phyloP scores from a whole-genome alignment of 139 green algal genomes.

The Micromonas pusilla region DNA sequence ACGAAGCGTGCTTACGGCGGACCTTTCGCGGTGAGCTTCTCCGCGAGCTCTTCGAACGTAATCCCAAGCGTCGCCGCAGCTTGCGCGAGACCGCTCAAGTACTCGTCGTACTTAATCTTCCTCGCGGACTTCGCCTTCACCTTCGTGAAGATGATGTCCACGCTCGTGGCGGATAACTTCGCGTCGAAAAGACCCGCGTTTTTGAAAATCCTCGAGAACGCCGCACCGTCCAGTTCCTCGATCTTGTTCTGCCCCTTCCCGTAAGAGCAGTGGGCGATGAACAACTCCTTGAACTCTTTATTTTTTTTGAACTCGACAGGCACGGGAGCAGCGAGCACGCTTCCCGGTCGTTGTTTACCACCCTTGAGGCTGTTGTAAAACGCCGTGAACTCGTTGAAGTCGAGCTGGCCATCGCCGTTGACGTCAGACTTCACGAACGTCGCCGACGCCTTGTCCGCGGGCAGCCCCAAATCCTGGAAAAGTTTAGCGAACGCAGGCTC shows the following conservation, averaged over 20 bases:
- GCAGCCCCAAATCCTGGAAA: too few species aligned
- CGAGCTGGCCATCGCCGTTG: too few species aligned
- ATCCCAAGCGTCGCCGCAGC: too few species aligned
- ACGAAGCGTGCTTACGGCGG: background rate
- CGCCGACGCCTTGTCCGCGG: too few species aligned
- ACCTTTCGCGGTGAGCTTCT: background rate
- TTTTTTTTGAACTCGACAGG: background rate
- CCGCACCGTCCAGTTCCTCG: background rate
- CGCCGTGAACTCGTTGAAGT: too few species aligned
- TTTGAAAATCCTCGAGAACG: background rate
- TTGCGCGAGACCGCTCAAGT: background rate
- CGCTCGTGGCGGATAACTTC: background rate
- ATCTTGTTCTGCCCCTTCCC: background rate
- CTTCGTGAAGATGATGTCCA: background rate
- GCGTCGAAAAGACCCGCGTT: background rate
- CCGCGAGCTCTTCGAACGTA: background rate
- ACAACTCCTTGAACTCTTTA: background rate
- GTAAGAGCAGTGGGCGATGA: background rate
- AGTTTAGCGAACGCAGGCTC: too few species aligned
- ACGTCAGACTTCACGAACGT: too few species aligned
- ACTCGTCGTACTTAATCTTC: background rate
- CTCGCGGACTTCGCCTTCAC: background rate
- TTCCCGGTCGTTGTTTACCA: too few species aligned
- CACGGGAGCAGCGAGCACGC: background rate
- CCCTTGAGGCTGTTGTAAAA: too few species aligned